Percentiles rank a stretch among this genome's conserved stretches.
Conservation (phyloP, 2,329 filamentous ascomycete genomes). For the Aureobasidium sp. region DNA sequence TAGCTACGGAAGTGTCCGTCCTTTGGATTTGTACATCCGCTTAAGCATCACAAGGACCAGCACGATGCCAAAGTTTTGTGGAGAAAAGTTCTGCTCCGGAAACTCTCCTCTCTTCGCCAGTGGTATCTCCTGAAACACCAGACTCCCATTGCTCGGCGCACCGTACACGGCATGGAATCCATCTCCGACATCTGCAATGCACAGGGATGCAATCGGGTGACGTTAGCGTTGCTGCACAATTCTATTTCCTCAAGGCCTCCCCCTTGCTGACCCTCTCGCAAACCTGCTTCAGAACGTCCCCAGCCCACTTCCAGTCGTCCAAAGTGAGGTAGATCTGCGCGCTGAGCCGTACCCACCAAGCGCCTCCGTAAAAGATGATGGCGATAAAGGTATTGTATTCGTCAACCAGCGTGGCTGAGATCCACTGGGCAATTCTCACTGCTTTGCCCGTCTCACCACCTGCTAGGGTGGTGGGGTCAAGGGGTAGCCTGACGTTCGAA, state of each 20-base stretch:
- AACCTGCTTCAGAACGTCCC: constrained; percentile 50
- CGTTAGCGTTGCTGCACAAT: not conserved
- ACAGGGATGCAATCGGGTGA: not conserved
- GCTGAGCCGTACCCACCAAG: constrained; percentile 66
- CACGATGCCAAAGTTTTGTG: not conserved
- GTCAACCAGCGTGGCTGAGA: constrained; percentile 36
- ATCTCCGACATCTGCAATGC: not conserved
- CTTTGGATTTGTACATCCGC: not conserved
- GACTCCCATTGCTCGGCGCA: not conserved
- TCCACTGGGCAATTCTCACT: constrained; percentile 37
- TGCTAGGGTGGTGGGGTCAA: constrained; percentile 39
- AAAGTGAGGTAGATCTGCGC: constrained; percentile 79
- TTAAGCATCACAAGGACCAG: not conserved
- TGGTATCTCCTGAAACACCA: not conserved
- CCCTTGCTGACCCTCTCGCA: constrained; percentile 46
- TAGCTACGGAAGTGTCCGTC: not conserved
- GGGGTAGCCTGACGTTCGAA: constrained; percentile 66
- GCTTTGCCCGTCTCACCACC: constrained; percentile 26
- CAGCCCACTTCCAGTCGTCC: constrained; percentile 69
- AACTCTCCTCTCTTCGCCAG: not conserved
- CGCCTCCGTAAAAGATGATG: constrained; percentile 52
- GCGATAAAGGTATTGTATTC: constrained; percentile 68
- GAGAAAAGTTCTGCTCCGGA: not conserved
- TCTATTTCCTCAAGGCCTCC: constrained; percentile 24
- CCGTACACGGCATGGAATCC: not conserved